Conservation (phyloP, 108 stramenopile genomes). For the Cyclotella atomus region DNA sequence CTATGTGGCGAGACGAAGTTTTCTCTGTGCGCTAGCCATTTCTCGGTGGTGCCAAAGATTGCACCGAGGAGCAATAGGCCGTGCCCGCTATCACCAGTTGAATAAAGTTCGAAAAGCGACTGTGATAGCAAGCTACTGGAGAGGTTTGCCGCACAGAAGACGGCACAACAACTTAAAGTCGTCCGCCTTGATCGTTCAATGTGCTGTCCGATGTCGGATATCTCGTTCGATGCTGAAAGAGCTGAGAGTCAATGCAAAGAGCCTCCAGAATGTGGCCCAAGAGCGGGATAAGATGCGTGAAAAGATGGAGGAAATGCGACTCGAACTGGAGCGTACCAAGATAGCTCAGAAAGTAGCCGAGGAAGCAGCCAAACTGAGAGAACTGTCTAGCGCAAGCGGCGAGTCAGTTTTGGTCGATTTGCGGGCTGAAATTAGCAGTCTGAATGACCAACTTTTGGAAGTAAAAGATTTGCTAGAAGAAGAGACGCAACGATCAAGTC, state of each 20-base stretch:
- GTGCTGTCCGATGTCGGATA: conserved; percentile 30
- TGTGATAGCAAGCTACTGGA: conserved; percentile 30
- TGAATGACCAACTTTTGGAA: conserved; percentile 22
- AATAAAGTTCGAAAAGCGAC: conserved; percentile 27
- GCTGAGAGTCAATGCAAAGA: conserved; percentile 43
- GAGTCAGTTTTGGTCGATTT: conserved; percentile 10
- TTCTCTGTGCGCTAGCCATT: conserved; percentile 18
- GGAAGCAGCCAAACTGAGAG: conserved; percentile 40
- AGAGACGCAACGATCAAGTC: conserved; percentile 22
- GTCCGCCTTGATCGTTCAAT: conserved; percentile 14
- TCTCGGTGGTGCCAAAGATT: conserved; percentile 48
- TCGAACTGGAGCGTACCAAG: conserved; percentile 46
- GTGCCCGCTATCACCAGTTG: conserved; percentile 24
- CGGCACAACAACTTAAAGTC: conserved; percentile 2
- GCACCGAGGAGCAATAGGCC: conserved; percentile 40
- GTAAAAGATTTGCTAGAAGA: conserved; percentile 13
- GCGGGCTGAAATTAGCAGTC: conserved; percentile 19
- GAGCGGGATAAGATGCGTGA: conserved; percentile 46
- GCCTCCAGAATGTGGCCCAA: conserved; percentile 43
- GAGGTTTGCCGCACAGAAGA: neutral
- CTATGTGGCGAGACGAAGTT: conserved; percentile 11
- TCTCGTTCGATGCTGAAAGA: conserved; percentile 25
- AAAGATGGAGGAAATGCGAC: conserved; percentile 54
- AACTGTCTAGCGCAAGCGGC: conserved; percentile 14
- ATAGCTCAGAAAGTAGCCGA: conserved; percentile 41